These are phyloP conservation scores for Trichosporon coremiiforme DNA, from an alignment of 1,284 basidiomycete species.

Conservation along the genomic window DNA sequence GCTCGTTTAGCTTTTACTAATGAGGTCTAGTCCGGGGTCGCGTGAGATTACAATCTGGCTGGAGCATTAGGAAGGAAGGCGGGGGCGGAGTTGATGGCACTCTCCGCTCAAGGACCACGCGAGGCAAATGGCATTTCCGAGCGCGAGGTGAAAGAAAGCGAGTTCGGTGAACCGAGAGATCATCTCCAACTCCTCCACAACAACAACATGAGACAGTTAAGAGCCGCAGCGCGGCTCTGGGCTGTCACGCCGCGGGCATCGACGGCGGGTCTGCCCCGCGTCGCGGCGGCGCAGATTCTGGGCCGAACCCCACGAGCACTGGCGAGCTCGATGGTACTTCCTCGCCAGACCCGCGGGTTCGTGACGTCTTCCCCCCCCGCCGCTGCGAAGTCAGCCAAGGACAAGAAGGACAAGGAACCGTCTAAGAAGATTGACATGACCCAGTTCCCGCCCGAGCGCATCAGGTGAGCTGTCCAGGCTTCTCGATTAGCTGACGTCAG, in stretches of 20 bases:
- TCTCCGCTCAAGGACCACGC: background rate
- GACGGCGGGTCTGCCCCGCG: background rate
- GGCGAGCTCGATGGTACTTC: background rate
- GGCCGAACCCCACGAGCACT: background rate
- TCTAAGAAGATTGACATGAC: constrained; percentile 62
- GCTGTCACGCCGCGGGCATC: background rate
- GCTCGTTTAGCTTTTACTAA: background rate
- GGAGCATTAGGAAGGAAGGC: background rate
- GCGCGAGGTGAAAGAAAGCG: background rate
- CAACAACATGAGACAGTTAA: constrained; percentile 24
- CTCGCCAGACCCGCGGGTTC: constrained; percentile 19
- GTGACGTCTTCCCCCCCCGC: constrained; percentile 18
- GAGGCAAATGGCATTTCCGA: constrained; percentile 10
- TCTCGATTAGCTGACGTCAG: constrained; percentile 55
- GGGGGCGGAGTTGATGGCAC: background rate
- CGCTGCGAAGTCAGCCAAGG: background rate
- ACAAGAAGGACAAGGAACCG: constrained; percentile 30
- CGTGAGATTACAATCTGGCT: background rate
- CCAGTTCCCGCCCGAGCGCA: constrained; percentile 71
- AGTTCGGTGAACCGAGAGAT: no score
- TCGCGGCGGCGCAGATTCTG: background rate
- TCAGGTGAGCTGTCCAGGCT: constrained; percentile 63
- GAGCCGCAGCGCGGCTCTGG: constrained; percentile 22
- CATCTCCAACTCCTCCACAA: background rate
- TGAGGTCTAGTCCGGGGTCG: background rate